A percentile compares a stretch with the other conserved stretches of the same genome.
These are phyloP conservation scores for Oryza glumipatula DNA, from an alignment of 176 grass and related monocot species.

Conservation along the genomic window DNA sequence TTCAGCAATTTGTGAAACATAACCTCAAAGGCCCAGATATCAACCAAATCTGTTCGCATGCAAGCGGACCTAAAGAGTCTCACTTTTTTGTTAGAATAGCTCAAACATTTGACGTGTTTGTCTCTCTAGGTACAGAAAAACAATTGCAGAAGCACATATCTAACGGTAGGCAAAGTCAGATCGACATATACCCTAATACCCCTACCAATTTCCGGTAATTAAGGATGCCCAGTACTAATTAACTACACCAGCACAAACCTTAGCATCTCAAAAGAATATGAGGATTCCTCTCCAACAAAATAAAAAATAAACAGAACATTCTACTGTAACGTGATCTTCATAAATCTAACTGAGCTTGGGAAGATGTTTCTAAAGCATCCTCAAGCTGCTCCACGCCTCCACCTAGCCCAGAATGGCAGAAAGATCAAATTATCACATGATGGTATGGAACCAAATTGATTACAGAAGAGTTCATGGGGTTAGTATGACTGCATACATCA, in stretches of 20 bases:
- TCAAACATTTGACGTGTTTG: not conserved
- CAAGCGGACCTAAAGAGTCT: too few relatives aligned
- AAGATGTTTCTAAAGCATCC: not conserved
- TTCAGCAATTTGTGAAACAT: not conserved
- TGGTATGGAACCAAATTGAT: not conserved
- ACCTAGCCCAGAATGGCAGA: not conserved
- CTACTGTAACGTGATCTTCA: not conserved
- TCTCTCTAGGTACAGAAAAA: too few relatives aligned
- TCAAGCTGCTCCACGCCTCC: not conserved
- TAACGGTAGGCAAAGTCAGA: not conserved
- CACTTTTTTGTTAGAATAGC: too few relatives aligned
- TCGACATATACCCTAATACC: not conserved
- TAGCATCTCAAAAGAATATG: not conserved
- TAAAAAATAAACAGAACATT: not conserved
- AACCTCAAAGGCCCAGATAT: not conserved
- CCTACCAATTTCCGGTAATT: not conserved
- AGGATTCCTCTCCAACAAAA: not conserved
- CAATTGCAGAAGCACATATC: too few relatives aligned
- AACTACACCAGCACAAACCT: not conserved
- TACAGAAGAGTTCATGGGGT: not conserved
- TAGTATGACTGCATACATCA: not conserved
- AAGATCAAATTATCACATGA: not conserved
- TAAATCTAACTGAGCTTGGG: not conserved
- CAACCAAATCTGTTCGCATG: not conserved
- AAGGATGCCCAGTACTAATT: not conserved